These are phyloP conservation scores for Arxiozyma heterogenica DNA, from an alignment of 1,139 yeast genomes.

Conservation along the genomic window DNA sequence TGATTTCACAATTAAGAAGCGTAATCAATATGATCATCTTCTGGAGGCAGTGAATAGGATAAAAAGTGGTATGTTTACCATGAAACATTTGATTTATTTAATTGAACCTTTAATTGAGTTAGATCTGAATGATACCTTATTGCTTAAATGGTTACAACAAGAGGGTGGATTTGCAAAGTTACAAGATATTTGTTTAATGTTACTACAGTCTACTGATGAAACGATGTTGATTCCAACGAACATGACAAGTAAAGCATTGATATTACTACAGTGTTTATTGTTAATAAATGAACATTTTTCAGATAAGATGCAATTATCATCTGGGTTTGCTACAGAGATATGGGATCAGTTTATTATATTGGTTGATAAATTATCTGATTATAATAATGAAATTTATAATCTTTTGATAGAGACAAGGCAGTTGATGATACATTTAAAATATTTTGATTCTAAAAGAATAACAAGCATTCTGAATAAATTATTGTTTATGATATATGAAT, in stretches of 20 bases:
- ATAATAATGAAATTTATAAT: slow-evolving; percentile 20
- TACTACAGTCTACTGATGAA: slow-evolving; percentile 23
- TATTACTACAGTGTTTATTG: slow-evolving; percentile 19
- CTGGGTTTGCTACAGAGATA: slow-evolving; percentile 9
- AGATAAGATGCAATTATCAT: slow-evolving; percentile 3
- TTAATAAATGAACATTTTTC: slow-evolving; percentile 7
- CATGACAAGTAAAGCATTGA: slow-evolving; percentile 21
- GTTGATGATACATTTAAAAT: slow-evolving; percentile 10
- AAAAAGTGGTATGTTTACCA: slow-evolving; percentile 22
- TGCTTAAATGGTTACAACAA: slow-evolving; percentile 18
- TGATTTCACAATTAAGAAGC: neutral
- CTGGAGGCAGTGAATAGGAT: slow-evolving; percentile 18
- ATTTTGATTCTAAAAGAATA: slow-evolving; percentile 14
- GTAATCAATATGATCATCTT: slow-evolving; percentile 12
- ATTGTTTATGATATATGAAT: slow-evolving; percentile 11
- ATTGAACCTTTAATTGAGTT: slow-evolving; percentile 16
- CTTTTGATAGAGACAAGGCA: slow-evolving; percentile 21
- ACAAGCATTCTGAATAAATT: slow-evolving; percentile 15
- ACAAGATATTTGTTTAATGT: slow-evolving; percentile 12
- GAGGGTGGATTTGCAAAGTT: slow-evolving; percentile 19
- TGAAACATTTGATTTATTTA: slow-evolving; percentile 21
- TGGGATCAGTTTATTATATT: slow-evolving; percentile 18
- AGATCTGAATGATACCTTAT: slow-evolving; percentile 5
- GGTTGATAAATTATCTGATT: slow-evolving; percentile 17
- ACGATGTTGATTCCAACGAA: slow-evolving; percentile 19